Percentiles rank a stretch among this genome's conserved stretches.
Conservation (phyloP, 1,139 yeast genomes). For the Sugiyamaella novakii region DNA sequence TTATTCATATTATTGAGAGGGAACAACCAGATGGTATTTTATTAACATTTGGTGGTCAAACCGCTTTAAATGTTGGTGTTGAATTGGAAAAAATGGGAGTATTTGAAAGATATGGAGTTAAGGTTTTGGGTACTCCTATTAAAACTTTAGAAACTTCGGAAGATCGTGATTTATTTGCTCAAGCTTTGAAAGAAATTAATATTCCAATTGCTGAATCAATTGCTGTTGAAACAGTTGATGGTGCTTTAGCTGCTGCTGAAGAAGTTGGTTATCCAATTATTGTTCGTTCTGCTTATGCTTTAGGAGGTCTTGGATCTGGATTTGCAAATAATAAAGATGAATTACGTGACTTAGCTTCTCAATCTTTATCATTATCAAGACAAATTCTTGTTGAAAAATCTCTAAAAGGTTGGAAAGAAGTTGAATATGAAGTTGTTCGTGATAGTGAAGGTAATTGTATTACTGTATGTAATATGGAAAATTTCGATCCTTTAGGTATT, state of each 20-base stretch:
- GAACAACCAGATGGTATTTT: conserved; percentile 96
- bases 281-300: conserved; percentile 95
- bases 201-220: conserved; percentile 96
- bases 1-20: conserved; percentile 88
- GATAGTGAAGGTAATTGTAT: conserved; percentile 96
- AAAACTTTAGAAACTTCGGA: conserved; percentile 93
- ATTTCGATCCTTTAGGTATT: conserved; percentile 96
- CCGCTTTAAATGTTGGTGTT: conserved; percentile 95
- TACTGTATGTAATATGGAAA: conserved; percentile 99
- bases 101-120: conserved; percentile 84
- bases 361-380: conserved; percentile 85
- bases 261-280: conserved; percentile 92
- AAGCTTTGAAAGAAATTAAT: conserved; percentile 88
- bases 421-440: conserved; percentile 97
- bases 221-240: conserved; percentile 92
- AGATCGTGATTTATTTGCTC: conserved; percentile 94
- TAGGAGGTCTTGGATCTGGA: conserved; percentile 98
- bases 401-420: conserved; percentile 98
- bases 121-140: conserved; percentile 96
- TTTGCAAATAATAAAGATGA: conserved; percentile 85
- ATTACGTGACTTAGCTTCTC: conserved; percentile 82
- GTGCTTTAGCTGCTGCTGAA: conserved; percentile 85
- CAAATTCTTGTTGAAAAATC: conserved; percentile 97
- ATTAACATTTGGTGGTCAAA: conserved; percentile 97
- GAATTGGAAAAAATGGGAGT: conserved; percentile 92